A percentile compares a stretch with the other conserved stretches of the same genome.
Evolutionary conservation across 768 basidiomycete genomes (phyloP).

Genomic region (Pluteus cervinus): DNA sequence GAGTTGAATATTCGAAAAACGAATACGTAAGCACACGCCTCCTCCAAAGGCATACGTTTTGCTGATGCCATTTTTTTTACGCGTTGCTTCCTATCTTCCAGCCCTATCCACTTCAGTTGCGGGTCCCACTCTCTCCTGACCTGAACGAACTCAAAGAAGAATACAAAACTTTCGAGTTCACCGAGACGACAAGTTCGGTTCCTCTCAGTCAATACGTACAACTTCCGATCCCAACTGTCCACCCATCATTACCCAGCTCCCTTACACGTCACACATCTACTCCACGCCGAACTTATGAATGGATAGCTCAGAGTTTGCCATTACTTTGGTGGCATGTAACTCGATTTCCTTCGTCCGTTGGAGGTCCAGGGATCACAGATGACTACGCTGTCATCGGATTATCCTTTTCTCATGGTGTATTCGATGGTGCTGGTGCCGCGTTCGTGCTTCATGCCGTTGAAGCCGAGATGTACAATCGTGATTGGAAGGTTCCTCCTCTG

Average conservation of each 20-base stretch:
- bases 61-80: neutral
- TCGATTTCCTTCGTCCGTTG: constrained; percentile 26
- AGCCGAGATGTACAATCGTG: constrained; percentile 29
- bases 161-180: constrained; percentile 31
- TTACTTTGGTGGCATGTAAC: constrained; percentile 39
- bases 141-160: no score
- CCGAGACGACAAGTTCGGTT: constrained; percentile 22
- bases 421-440: constrained; percentile 35
- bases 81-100: no score
- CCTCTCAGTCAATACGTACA: constrained; percentile 30
- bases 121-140: constrained; percentile 31
- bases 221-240: constrained; percentile 24
- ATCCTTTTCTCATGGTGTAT: constrained; percentile 33
- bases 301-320: constrained; percentile 23
- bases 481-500: constrained; percentile 30
- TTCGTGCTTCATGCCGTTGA: constrained; percentile 30
- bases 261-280: constrained; percentile 31
- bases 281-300: no score
- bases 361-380: constrained; percentile 16
- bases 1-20: constrained; percentile 16
- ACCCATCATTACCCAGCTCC: constrained; percentile 30
- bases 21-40: no score
- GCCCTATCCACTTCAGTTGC: constrained; percentile 13
- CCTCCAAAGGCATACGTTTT: no score
- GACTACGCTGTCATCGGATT: constrained; percentile 38